Percentiles rank a stretch among this genome's conserved stretches.
Conservation (phyloP, 2,329 filamentous ascomycete species). For the Trichoderma citrinoviride region DNA sequence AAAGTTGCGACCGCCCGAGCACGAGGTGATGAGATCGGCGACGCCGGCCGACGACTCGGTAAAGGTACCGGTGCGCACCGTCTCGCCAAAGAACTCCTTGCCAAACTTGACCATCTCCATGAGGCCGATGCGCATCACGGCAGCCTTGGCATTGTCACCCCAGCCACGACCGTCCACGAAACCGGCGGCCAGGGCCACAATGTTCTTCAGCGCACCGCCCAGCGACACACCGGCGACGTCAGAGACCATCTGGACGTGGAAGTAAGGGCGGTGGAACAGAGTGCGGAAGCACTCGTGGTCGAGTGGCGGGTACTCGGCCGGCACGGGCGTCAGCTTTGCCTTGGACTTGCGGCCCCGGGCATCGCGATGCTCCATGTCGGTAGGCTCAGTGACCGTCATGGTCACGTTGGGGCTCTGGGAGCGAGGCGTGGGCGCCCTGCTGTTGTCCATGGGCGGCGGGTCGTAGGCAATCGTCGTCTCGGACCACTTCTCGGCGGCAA, state of each 20-base stretch:
- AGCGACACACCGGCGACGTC: slow-evolving; percentile 98
- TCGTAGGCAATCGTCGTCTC: slow-evolving; percentile 98
- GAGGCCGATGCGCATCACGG: slow-evolving; percentile 92
- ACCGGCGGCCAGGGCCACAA: slow-evolving; percentile 89
- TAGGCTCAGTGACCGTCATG: slow-evolving; percentile 51
- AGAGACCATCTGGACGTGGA: slow-evolving; percentile 89
- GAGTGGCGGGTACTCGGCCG: slow-evolving; percentile 78
- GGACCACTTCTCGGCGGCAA: slow-evolving; percentile 92
- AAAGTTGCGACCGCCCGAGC: slow-evolving; percentile 89
- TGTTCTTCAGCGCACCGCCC: slow-evolving; percentile 92
- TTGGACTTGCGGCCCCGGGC: slow-evolving; percentile 64
- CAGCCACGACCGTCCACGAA: slow-evolving; percentile 95
- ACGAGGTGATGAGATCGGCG: slow-evolving; percentile 92
- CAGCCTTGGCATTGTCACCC: slow-evolving; percentile 99
- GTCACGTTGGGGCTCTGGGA: slow-evolving; percentile 48
- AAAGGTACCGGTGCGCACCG: slow-evolving; percentile 79
- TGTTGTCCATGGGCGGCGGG: slow-evolving; percentile 79
- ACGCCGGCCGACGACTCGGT: slow-evolving; percentile 96
- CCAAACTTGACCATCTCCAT: slow-evolving; percentile 97
- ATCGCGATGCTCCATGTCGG: slow-evolving; percentile 64
- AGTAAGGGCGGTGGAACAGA: slow-evolving; percentile 94
- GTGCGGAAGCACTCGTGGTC: slow-evolving; percentile 79
- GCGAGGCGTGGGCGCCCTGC: slow-evolving; percentile 61
- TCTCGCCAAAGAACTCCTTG: slow-evolving; percentile 85
- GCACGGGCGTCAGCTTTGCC: slow-evolving; percentile 71